These are phyloP conservation scores for Aspergillus caelatus DNA, from an alignment of 2,329 filamentous ascomycete genomes.

Conservation along the genomic window DNA sequence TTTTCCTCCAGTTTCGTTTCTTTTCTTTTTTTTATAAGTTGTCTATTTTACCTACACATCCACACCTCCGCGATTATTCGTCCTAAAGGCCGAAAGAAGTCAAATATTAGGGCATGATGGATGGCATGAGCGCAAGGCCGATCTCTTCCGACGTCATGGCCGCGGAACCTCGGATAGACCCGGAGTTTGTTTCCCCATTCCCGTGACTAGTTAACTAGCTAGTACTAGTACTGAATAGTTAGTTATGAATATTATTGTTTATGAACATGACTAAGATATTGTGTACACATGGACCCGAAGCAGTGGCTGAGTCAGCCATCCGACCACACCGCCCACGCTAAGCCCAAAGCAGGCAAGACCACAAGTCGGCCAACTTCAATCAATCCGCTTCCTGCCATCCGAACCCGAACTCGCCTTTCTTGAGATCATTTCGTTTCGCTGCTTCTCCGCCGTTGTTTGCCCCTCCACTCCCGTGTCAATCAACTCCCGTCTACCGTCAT, in stretches of 20 bases:
- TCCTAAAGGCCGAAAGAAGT: no score
- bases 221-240: no score
- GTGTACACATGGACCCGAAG: no score
- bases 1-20: neutral
- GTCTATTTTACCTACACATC: no score
- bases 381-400: slow-evolving; percentile 10
- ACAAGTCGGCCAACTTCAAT: slow-evolving; percentile 19
- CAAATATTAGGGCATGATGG: neutral
- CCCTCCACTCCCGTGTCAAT: slow-evolving; percentile 7
- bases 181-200: neutral
- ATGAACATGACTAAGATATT: no score
- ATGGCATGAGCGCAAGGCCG: neutral
- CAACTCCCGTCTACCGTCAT: slow-evolving; percentile 33
- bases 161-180: neutral
- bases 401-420: slow-evolving; percentile 13
- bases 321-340: neutral
- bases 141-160: neutral
- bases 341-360: neutral
- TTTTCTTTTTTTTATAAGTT: neutral
- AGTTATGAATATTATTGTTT: no score
- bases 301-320: slow-evolving; percentile 1
- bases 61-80: no score
- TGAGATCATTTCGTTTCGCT: slow-evolving; percentile 33
- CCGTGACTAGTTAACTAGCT: no score
- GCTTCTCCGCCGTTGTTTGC: slow-evolving; percentile 16